Evolutionary conservation across 129 eudicot genomes (phyloP).

Genomic region (Escallonia herrerae): DNA sequence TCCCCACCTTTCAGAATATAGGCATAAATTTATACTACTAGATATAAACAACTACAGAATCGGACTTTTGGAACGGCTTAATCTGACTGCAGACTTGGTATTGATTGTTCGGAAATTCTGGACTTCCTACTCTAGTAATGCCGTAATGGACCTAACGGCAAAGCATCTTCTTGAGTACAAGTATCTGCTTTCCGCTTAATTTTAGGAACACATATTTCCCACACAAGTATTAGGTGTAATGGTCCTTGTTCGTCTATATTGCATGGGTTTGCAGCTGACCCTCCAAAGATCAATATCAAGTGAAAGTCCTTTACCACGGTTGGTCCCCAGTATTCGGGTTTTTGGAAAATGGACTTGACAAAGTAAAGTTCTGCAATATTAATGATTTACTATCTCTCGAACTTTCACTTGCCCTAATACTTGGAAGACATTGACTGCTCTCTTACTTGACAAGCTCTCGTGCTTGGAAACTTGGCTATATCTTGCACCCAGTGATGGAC

Average conservation of each 20-base stretch:
- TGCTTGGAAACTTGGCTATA: no score
- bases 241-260: background rate
- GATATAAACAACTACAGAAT: background rate
- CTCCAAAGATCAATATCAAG: background rate
- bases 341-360: no score
- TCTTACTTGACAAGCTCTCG: no score
- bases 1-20: constrained; percentile 10
- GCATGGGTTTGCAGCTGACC: background rate
- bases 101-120: background rate
- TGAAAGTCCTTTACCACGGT: background rate
- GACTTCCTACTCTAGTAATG: background rate
- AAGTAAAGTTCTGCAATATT: no score
- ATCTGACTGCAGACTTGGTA: background rate
- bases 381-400: no score
- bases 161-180: no score
- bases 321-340: no score
- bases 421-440: no score
- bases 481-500: no score
- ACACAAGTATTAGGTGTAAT: background rate
- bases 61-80: background rate
- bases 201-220: no score
- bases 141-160: no score
- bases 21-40: constrained; percentile 3
- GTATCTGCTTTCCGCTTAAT: background rate
- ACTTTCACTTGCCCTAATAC: no score